A percentile compares a stretch with the other conserved stretches of the same genome.
These are phyloP conservation scores for Harringtonia aguacate DNA, from an alignment of 2,329 filamentous ascomycete genomes.

Conservation along the genomic window DNA sequence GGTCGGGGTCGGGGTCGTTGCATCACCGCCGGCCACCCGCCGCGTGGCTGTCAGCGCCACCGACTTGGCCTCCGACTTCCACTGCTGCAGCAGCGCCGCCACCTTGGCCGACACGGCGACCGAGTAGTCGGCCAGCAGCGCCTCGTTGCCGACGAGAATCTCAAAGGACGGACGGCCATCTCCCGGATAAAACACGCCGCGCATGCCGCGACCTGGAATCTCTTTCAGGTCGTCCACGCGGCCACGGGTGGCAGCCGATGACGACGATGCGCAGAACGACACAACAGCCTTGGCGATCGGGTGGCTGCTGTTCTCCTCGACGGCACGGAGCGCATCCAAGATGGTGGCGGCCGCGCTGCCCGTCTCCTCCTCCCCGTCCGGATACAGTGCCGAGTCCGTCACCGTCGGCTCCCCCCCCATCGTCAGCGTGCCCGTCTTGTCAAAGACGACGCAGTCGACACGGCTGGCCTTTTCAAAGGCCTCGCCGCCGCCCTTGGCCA, in stretches of 20 bases:
- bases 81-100: slow-evolving; percentile 31
- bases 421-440: slow-evolving; percentile 81
- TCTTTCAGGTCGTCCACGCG: slow-evolving; percentile 45
- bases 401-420: slow-evolving; percentile 61
- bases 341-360: slow-evolving; percentile 21
- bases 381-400: slow-evolving; percentile 39
- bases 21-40: slow-evolving; percentile 1
- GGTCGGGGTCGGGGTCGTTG: neutral
- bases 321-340: slow-evolving; percentile 43
- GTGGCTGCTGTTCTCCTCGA: slow-evolving; percentile 66
- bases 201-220: slow-evolving; percentile 60
- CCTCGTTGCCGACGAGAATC: slow-evolving; percentile 62
- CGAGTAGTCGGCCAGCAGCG: slow-evolving; percentile 45
- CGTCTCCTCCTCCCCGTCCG: slow-evolving; percentile 16
- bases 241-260: slow-evolving; percentile 6
- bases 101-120: slow-evolving; percentile 27
- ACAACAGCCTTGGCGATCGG: slow-evolving; percentile 63
- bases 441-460: slow-evolving; percentile 71
- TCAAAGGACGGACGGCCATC: slow-evolving; percentile 23
- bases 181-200: slow-evolving; percentile 30
- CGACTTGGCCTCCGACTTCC: slow-evolving; percentile 55
- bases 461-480: slow-evolving; percentile 77
- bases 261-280: slow-evolving; percentile 39
- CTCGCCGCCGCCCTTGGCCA: slow-evolving; percentile 76
- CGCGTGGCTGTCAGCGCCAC: slow-evolving; percentile 47